These are phyloP conservation scores for Ogataea allantospora DNA, from an alignment of 805 yeast genomes.

Conservation along the genomic window DNA sequence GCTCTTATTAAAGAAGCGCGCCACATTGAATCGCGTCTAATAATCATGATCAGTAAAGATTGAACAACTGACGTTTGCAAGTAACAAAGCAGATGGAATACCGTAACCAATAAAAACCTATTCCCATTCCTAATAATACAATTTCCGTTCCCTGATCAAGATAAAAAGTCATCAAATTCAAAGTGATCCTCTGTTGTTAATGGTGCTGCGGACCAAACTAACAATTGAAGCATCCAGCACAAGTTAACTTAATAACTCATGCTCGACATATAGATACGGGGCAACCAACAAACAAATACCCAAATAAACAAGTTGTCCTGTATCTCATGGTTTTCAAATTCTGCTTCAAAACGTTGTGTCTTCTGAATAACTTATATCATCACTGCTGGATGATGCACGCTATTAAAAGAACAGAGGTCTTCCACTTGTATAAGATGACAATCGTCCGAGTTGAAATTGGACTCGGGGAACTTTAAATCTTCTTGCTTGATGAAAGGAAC, in stretches of 20 bases:
- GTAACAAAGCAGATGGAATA: background rate
- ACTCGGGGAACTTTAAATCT: constrained; percentile 17
- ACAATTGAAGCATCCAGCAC: constrained; percentile 3
- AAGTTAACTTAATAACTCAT: constrained; percentile 6
- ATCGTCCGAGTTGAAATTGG: constrained; percentile 14
- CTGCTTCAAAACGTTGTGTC: constrained; percentile 5
- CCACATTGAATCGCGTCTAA: constrained; percentile 32
- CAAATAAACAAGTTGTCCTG: constrained; percentile 15
- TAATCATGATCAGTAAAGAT: background rate
- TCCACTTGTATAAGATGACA: constrained; percentile 25
- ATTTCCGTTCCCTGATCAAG: constrained; percentile 9
- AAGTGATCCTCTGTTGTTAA: constrained; percentile 35
- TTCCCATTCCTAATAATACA: constrained; percentile 7
- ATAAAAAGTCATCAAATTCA: constrained; percentile 33
- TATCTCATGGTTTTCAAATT: background rate
- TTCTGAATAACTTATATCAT: constrained; percentile 25
- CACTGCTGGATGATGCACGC: constrained; percentile 43
- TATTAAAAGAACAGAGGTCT: constrained; percentile 35
- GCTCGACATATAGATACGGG: background rate
- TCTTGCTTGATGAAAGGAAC: constrained; percentile 12
- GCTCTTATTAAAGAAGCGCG: constrained; percentile 22
- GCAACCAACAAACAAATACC: constrained; percentile 23
- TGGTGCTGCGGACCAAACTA: constrained; percentile 40
- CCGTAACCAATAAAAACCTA: constrained; percentile 2
- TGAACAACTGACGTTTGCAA: background rate